Conservation (phyloP, 805 yeast species). For the Wickerhamomyces bovis region DNA sequence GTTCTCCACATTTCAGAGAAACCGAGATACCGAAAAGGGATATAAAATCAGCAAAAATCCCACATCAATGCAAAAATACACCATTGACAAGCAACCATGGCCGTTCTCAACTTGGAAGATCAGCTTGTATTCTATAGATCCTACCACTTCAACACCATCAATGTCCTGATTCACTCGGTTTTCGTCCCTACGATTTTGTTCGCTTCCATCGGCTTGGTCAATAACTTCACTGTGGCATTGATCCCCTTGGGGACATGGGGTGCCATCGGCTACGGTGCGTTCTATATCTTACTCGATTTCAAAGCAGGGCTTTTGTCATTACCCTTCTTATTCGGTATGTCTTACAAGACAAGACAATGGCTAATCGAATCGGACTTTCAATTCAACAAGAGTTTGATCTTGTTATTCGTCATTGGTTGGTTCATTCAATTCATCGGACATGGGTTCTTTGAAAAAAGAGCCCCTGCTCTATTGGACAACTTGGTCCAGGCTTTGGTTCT, state of each 20-base stretch:
- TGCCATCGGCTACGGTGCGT: constrained; percentile 44
- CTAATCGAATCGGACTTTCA: constrained; percentile 17
- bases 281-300: constrained; percentile 54
- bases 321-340: constrained; percentile 28
- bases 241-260: constrained; percentile 42
- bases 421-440: constrained; percentile 84
- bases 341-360: constrained; percentile 21
- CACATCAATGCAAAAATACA: no score
- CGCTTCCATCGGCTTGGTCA: constrained; percentile 40
- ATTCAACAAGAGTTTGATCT: constrained; percentile 10
- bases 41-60: background rate
- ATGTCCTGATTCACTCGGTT: constrained; percentile 69
- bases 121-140: constrained; percentile 57
- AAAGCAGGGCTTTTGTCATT: constrained; percentile 41
- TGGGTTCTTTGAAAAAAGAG: constrained; percentile 68
- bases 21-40: background rate
- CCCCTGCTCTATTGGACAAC: constrained; percentile 85
- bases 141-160: constrained; percentile 46
- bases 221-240: constrained; percentile 23
- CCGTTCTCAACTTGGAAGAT: constrained; percentile 18
- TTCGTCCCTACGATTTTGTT: constrained; percentile 77
- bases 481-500: constrained; percentile 77
- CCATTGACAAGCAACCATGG: constrained; percentile 2
- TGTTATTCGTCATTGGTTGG: constrained; percentile 59
- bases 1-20: no score